Evolutionary conservation across 192 early-diverging fungal genomes (phyloP).

Genomic region (Gamsiella multidivaricata): DNA sequence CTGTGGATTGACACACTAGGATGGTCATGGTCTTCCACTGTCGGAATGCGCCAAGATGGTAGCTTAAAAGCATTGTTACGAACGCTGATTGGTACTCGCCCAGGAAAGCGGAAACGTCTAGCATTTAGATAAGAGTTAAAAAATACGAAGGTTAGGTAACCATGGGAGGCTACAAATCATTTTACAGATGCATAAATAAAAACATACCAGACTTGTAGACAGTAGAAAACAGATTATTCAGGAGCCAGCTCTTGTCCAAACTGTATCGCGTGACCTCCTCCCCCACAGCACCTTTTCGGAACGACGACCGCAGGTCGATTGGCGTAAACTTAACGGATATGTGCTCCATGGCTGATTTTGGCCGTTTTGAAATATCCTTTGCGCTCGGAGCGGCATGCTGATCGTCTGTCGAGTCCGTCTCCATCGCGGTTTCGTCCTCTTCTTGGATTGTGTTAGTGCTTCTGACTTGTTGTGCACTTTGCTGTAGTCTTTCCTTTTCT

Average conservation of each 20-base stretch:
- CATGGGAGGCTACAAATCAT: too few species aligned
- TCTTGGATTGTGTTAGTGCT: slow-evolving; percentile 26
- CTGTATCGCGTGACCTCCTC: slow-evolving; percentile 80
- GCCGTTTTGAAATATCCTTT: neutral
- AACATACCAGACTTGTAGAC: slow-evolving; percentile 60
- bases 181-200: neutral
- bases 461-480: slow-evolving; percentile 5
- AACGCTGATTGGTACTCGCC: slow-evolving; percentile 78
- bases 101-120: slow-evolving; percentile 65
- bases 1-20: slow-evolving; percentile 52
- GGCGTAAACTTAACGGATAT: slow-evolving; percentile 68
- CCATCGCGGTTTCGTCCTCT: slow-evolving; percentile 25
- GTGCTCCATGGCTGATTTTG: slow-evolving; percentile 7
- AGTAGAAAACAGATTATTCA: slow-evolving; percentile 62
- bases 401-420: neutral
- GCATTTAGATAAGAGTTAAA: neutral
- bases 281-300: slow-evolving; percentile 74
- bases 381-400: neutral
- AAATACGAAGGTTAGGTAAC: too few species aligned
- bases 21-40: slow-evolving; percentile 75
- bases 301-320: slow-evolving; percentile 86
- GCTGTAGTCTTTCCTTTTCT: slow-evolving; percentile 18
- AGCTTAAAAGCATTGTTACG: slow-evolving; percentile 66
- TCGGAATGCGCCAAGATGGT: slow-evolving; percentile 46
- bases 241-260: slow-evolving; percentile 90